Percentiles rank a stretch among this genome's conserved stretches.
phyloP scores from a whole-genome alignment of 208 protist genomes.

The Leishmania martiniquensis region DNA sequence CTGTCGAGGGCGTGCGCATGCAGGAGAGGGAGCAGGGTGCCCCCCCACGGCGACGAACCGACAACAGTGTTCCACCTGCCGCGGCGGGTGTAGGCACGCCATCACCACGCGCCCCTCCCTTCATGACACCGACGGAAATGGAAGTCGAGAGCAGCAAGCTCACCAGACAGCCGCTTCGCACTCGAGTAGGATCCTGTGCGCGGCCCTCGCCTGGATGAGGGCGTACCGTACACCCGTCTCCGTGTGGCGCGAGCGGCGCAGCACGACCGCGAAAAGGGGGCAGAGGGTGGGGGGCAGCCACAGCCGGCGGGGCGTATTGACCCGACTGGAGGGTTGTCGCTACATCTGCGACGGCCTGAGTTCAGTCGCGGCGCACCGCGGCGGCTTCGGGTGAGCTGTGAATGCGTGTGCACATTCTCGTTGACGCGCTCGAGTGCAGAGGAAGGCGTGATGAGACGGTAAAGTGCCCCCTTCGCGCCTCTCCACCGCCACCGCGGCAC shows the following conservation, averaged over 20 bases:
- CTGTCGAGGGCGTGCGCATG: not conserved
- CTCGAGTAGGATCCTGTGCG: not conserved
- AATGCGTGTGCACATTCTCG: not conserved
- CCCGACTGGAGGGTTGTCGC: no score
- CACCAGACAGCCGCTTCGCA: not conserved
- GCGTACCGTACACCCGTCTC: not conserved
- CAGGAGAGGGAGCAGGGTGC: not conserved
- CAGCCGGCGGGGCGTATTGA: no score
- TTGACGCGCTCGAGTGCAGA: not conserved
- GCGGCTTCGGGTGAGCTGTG: not conserved
- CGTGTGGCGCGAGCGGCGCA: not conserved
- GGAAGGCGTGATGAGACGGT: no score
- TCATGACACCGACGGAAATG: not conserved
- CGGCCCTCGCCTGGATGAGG: not conserved
- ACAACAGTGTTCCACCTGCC: not conserved
- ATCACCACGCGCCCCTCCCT: not conserved
- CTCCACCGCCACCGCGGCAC: not conserved
- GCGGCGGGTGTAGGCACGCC: not conserved
- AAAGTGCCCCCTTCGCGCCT: not conserved
- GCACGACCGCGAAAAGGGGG: not conserved
- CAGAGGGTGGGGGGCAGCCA: not conserved
- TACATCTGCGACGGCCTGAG: not conserved
- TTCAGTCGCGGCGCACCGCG: not conserved
- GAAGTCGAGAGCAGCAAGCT: not conserved
- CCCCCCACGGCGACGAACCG: not conserved